Base-by-base conservation (phyloP, 257 asterid genomes). In the Misopates orontium region DNA sequence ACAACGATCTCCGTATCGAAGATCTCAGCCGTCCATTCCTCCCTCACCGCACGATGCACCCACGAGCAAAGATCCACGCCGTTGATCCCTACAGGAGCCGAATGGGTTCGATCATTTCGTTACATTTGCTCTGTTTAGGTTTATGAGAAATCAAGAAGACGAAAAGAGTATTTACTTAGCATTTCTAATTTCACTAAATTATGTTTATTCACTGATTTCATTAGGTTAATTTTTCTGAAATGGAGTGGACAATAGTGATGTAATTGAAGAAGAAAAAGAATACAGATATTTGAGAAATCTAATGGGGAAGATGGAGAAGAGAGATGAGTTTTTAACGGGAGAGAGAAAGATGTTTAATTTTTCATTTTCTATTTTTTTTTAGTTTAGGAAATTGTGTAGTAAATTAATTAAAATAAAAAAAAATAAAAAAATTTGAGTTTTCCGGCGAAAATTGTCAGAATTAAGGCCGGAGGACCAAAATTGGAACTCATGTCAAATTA, bases 11-110 rank as follows among this genome's bases (percentile, higher is more conserved):
- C 97, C 11, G 80, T 74, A 44, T 90, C 97, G 11, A 90, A 90
- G 8, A 90, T 84, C 90, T 90, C 97, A 25, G 95, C 96, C 25
- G 97, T 87, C 97, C 97, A 90, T 58, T 90, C 97, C 77, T 90
- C 97, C 57, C 97, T 77, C 52, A 90, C 92, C 5, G 96, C 96
- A 2, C 95, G 79, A 40, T 90, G 75, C 32, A 80, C 97, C 97
- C 97, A 90, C 16, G 77, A 74, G 74, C 90, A 82, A 0, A 90
- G 82, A 5, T 90, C 97, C 10, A 86, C 82, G 32, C 84, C 95
- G 36, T 70, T 71, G n/a, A 65, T 75, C 64, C 82, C 91, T 62
- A 66, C 71, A 32, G 88, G 77, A 19, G 91, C 91, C 10, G 88
- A 77, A 52, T 83, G 83, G 8, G 75, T 2, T 28, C 6, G 36